Evolutionary conservation across 306 rosid species (phyloP), one percentile per base, ranked within the genome.

Genomic region (Rubus parviflorus): DNA sequence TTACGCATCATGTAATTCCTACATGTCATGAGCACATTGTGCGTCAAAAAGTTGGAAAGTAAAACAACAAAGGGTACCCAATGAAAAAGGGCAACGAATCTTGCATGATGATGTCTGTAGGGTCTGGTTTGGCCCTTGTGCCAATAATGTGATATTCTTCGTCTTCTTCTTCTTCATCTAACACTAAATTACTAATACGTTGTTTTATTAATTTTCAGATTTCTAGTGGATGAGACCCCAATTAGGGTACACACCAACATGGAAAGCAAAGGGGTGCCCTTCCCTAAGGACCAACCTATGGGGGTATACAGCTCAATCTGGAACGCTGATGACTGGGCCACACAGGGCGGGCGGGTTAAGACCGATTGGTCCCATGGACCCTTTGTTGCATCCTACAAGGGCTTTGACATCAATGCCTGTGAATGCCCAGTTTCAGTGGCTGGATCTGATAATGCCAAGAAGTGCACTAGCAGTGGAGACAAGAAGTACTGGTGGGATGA

Each of bases 251-350:
- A 89, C 82, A 81, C 88, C 60, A 92, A 92, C 80, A 70, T 96
- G 85, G 99, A 96, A 49, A 86, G 83, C 83, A 92, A 84, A 16
- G 99, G 99, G 1, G 64, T 96, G 12, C 89, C 99, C 0, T 92
- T 82, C 68, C 98, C 98, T 0, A 85, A 88, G 37, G 97, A 96
- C 81, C 99, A 96, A 67, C 80, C 98, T 1, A 96, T 96, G 98
- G 97, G 99, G 0, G 92, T 96, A 1, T 92, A 90, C 81, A 92
- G 99, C 70, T 96, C 99, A 0, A 89, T 96, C 25, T 96, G 98
- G 99, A 96, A 92, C 17, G 99, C 97, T 0, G 99, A 96, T 16
- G 98, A 96, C 62, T 96, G 98, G 99, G 99, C 98, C n/a, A 96
- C 99, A 0, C 98, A 96, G n/a, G 99, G 99, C 2, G 99, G 99